Conservation (phyloP, 495 filamentous ascomycete genomes). For the Sphaerosporella brunnea region DNA sequence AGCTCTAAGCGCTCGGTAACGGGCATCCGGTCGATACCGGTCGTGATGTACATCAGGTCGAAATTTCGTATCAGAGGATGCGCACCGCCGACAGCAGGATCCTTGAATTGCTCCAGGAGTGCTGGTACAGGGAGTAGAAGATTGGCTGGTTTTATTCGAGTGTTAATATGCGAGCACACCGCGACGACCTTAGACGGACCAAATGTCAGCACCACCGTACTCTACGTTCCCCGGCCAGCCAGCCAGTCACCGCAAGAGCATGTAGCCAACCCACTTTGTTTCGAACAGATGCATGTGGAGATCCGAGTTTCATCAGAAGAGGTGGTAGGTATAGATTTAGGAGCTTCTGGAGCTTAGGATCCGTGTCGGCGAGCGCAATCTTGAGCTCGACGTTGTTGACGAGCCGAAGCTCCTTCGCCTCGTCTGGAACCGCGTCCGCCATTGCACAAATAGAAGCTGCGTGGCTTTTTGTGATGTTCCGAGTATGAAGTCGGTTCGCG, state of each 20-base stretch:
- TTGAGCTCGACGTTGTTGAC: conserved; percentile 80
- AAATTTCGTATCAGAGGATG: conserved; percentile 64
- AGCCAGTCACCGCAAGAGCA: neutral
- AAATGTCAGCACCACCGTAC: no score
- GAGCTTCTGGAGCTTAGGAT: conserved; percentile 56
- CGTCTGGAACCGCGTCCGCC: conserved; percentile 16
- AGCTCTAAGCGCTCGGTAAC: conserved; percentile 43
- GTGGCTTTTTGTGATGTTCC: no score
- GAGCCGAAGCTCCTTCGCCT: conserved; percentile 51
- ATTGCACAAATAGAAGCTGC: no score
- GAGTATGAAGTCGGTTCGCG: no score
- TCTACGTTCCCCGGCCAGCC: no score
- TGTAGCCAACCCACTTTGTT: conserved; percentile 43
- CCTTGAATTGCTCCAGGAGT: conserved; percentile 80
- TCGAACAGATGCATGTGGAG: conserved; percentile 60
- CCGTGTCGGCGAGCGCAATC: conserved; percentile 71
- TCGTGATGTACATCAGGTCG: conserved; percentile 75
- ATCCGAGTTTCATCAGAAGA: conserved; percentile 65
- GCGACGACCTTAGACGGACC: conserved; percentile 34
- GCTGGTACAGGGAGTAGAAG: conserved; percentile 53
- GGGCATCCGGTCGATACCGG: conserved; percentile 55
- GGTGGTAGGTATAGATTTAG: conserved; percentile 66
- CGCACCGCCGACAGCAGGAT: conserved; percentile 33
- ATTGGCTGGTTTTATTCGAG: conserved; percentile 37
- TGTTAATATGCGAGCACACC: conserved; percentile 68